Conservation (phyloP, 129 eudicot species). For the Artemisia annua region DNA sequence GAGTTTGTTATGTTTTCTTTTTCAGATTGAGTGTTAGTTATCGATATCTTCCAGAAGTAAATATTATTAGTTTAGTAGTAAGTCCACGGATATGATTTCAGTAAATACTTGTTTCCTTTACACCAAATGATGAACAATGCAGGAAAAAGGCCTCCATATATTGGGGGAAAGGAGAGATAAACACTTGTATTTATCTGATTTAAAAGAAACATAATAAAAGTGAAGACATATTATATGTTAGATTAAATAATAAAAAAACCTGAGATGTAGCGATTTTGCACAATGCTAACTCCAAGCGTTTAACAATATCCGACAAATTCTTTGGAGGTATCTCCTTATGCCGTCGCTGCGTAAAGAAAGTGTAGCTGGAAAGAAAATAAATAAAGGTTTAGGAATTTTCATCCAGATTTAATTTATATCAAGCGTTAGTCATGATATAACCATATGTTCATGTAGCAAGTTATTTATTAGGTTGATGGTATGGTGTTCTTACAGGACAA, state of each 20-base stretch:
- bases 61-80: constrained; percentile 10
- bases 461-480: not conserved
- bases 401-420: constrained; percentile 15
- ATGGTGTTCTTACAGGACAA: constrained; percentile 5
- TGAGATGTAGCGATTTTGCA: constrained; percentile 55
- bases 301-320: constrained; percentile 61
- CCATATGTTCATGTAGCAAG: not conserved
- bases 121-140: constrained; percentile 2
- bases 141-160: not conserved
- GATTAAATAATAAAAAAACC: constrained; percentile 36
- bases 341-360: constrained; percentile 48
- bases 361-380: constrained; percentile 46
- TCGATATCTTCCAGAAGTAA: constrained; percentile 8
- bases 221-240: not conserved
- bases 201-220: not conserved
- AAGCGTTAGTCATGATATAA: constrained; percentile 2
- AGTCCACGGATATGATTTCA: not conserved
- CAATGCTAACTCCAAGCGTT: constrained; percentile 80
- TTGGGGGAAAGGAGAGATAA: constrained; percentile 7
- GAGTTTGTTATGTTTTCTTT: constrained; percentile 1
- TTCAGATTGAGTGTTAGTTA: not conserved
- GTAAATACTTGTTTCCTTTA: constrained; percentile 17
- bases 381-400: not conserved
- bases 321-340: constrained; percentile 42
- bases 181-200: not conserved